These are phyloP conservation scores for Fusarium albosuccineum DNA, from an alignment of 2,329 filamentous ascomycete species.

Conservation along the genomic window DNA sequence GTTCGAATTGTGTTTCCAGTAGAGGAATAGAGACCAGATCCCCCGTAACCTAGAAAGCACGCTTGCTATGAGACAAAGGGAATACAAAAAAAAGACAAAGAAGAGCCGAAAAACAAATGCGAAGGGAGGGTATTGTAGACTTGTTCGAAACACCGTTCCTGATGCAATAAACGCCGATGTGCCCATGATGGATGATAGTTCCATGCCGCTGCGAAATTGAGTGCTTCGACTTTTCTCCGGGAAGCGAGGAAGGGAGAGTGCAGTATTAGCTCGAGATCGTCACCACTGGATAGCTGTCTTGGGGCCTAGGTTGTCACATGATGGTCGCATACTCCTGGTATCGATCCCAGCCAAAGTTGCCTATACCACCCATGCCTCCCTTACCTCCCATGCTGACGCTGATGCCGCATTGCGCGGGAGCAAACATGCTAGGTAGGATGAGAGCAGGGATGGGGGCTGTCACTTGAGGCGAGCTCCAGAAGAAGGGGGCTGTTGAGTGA, in stretches of 20 bases:
- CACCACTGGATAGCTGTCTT: constrained; percentile 61
- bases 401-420: constrained; percentile 82
- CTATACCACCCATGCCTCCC: constrained; percentile 63
- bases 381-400: constrained; percentile 74
- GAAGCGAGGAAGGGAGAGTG: constrained; percentile 49
- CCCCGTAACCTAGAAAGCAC: constrained; percentile 50
- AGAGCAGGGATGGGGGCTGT: constrained; percentile 81
- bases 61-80: constrained; percentile 60
- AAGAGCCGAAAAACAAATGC: constrained; percentile 48
- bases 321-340: constrained; percentile 88
- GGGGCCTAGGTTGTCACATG: constrained; percentile 79
- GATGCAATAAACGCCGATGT: constrained; percentile 61
- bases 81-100: constrained; percentile 54
- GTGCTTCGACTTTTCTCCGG: constrained; percentile 51
- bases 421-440: constrained; percentile 87
- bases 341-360: constrained; percentile 84
- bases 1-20: constrained; percentile 53
- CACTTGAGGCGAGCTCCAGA: constrained; percentile 83
- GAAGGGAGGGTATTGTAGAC: constrained; percentile 54
- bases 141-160: constrained; percentile 56
- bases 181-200: constrained; percentile 52
- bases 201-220: constrained; percentile 55
- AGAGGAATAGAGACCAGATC: constrained; percentile 53
- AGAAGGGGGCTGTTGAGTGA: constrained; percentile 78
- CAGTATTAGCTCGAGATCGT: constrained; percentile 61